phyloP scores from a whole-genome alignment of 306 rosid genomes.

The Lablab purpureus region DNA sequence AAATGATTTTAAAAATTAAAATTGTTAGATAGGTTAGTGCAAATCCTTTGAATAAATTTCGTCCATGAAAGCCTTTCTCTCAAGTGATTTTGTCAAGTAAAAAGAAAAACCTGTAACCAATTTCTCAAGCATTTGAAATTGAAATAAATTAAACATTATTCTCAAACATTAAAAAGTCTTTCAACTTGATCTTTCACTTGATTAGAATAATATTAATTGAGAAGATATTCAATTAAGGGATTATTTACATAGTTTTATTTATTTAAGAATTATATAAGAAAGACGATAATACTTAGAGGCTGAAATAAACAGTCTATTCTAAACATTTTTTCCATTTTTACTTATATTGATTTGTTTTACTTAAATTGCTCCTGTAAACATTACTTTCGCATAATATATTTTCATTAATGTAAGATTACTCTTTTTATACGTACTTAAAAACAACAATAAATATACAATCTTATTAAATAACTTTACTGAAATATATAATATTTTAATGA shows the following conservation, averaged over 20 bases:
- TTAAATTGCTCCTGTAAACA: background rate
- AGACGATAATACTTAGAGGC: background rate
- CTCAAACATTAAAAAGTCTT: background rate
- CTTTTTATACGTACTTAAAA: no score
- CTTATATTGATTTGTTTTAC: no score
- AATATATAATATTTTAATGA: no score
- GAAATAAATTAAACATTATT: background rate
- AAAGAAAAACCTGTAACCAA: background rate
- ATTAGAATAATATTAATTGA: background rate
- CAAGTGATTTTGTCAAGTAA: background rate
- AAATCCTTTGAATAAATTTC: background rate
- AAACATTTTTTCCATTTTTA: background rate
- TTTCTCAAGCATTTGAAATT: background rate
- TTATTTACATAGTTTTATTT: background rate
- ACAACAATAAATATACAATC: no score
- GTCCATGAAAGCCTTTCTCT: background rate
- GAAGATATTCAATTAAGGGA: background rate
- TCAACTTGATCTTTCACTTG: background rate
- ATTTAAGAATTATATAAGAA: background rate
- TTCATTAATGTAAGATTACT: no score
- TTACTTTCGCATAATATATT: background rate
- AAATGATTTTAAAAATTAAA: background rate
- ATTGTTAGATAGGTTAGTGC: background rate
- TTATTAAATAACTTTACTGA: no score
- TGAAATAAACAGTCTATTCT: background rate